Conservation (phyloP, 179 eudicot genomes). For the Drosera spatulata region DNA sequence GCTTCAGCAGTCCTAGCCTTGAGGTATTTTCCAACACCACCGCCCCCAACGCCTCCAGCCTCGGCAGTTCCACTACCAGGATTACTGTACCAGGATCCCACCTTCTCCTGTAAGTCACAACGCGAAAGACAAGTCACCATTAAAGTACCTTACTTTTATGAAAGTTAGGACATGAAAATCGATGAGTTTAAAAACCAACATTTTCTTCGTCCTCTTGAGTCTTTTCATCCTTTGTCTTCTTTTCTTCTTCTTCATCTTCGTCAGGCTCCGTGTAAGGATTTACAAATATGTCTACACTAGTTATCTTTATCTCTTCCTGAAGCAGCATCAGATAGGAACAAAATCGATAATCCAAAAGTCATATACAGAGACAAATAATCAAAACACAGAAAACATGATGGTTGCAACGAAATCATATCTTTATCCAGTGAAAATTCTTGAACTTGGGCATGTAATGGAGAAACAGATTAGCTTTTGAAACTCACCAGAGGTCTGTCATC, state of each 20-base stretch:
- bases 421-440: too few species aligned
- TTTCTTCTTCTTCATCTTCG: constrained; percentile 66
- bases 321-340: constrained; percentile 11
- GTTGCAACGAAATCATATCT: too few species aligned
- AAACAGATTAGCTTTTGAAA: constrained; percentile 3
- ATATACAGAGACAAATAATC: neutral
- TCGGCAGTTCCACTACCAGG: constrained; percentile 57
- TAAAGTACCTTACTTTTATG: neutral
- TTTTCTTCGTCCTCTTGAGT: constrained; percentile 60
- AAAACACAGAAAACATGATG: too few species aligned
- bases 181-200: constrained; percentile 28
- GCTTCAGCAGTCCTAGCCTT: constrained; percentile 40
- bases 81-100: constrained; percentile 97
- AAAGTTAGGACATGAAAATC: neutral
- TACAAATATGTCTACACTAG: constrained; percentile 56
- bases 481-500: constrained; percentile 88
- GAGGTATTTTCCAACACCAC: constrained; percentile 81
- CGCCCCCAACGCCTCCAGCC: constrained; percentile 31
- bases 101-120: constrained; percentile 47
- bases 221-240: constrained; percentile 44
- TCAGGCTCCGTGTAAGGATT: constrained; percentile 88
- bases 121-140: neutral
- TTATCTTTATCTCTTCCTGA: constrained; percentile 96
- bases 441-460: neutral
- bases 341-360: neutral